These are phyloP conservation scores for Lactifluus rugatus DNA, from an alignment of 768 basidiomycete genomes.

Conservation along the genomic window DNA sequence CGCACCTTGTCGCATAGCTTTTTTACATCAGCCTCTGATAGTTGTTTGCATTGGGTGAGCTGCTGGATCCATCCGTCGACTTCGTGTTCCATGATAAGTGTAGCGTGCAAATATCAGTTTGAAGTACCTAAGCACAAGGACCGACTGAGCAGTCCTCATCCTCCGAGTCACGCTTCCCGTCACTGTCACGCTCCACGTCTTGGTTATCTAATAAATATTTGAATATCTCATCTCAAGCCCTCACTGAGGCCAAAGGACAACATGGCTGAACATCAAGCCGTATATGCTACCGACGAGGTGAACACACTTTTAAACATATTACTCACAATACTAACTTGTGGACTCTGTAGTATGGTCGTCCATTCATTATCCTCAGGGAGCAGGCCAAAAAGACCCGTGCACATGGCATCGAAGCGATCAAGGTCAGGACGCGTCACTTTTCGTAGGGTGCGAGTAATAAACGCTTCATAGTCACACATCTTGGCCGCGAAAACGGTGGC, in stretches of 20 bases:
- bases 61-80: conserved; percentile 97
- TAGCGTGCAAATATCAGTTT: conserved; percentile 11
- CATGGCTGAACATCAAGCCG: conserved; percentile 49
- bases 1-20: conserved; percentile 97
- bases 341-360: conserved; percentile 67
- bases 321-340: not conserved
- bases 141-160: not conserved
- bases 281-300: conserved; percentile 85
- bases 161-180: conserved; percentile 6
- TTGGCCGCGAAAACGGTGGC: conserved; percentile 90
- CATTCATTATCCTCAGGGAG: conserved; percentile 96
- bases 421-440: conserved; percentile 40
- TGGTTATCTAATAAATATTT: too few species aligned
- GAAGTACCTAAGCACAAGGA: conserved; percentile 11
- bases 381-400: conserved; percentile 86
- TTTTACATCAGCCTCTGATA: conserved; percentile 93
- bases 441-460: not conserved
- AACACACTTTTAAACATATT: not conserved
- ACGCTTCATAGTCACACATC: conserved; percentile 66
- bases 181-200: conserved; percentile 6
- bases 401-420: conserved; percentile 93
- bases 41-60: conserved; percentile 93
- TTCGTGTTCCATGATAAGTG: conserved; percentile 47
- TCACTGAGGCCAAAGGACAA: not conserved
- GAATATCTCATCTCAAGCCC: not conserved